Base-by-base conservation (phyloP, 805 yeast species). In the Sungouiozyma ichnusensis region DNA sequence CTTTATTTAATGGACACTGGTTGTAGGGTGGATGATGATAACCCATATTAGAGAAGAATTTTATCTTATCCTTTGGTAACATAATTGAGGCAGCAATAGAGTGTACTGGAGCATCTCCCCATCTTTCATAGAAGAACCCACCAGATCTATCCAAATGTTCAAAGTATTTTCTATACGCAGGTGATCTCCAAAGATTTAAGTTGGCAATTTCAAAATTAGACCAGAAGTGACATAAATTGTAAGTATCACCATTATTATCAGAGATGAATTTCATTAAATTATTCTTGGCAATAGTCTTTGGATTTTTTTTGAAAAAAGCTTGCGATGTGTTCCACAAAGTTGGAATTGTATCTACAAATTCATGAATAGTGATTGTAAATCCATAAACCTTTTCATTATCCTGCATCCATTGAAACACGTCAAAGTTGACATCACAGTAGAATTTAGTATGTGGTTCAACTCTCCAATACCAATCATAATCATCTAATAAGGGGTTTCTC, bases 61-160 rank as follows among this genome's bases (percentile, higher is more conserved):
- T 86, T 35, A 85, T 63, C 54, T 77, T 69, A 40, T 73, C 75
- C 54, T 70, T 74, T 36, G 79, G 75, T 53, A 83, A 57, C 65
- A 85, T 79, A 46, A 85, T 64, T 8, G 88, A 68, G 17, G 79
- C 90, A 16, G 87, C 94, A 49, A 85, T 77, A 5, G 88, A 79
- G 58, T 84, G 88, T 38, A 85, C 79, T 16, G 94, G 94, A 17
- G 94, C 95, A 63, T 85, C 95, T 45, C 94, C 94, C 90, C 95
- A 86, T 57, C 92, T 72, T 63, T 82, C 86, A 64, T 86, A 86
- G 67, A 82, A 86, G 57, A 87, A 81, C 3, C 94, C 94, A 45
- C 94, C 88, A 1, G 79, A 66, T 36, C 66, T 62, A 57, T 85
- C 92, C 47, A 85, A 69, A 53, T 73, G 66, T 20, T 79, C 77